Evolutionary conservation across 306 rosid species (phyloP).

Genomic region (Ochetophila trinervis): DNA sequence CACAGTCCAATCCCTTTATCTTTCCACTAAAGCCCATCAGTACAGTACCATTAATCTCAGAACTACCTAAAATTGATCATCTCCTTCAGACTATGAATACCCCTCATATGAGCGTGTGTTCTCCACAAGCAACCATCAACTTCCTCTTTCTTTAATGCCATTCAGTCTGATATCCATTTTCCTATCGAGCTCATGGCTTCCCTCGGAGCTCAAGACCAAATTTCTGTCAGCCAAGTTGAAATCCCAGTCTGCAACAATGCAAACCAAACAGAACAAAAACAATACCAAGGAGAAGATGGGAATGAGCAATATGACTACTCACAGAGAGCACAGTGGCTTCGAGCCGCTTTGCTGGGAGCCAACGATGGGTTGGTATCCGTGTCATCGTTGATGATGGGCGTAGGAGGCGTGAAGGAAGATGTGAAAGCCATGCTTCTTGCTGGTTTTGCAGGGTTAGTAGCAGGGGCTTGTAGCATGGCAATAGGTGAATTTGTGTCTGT

Average conservation of each 20-base stretch:
- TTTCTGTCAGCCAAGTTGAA: constrained; percentile 32
- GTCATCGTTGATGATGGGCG: constrained; percentile 56
- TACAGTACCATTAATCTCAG: neutral
- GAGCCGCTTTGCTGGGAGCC: constrained; percentile 54
- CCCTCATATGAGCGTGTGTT: constrained; percentile 31
- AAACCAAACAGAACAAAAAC: constrained; percentile 22
- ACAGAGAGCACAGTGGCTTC: constrained; percentile 50
- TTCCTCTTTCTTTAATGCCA: neutral
- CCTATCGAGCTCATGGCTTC: constrained; percentile 38
- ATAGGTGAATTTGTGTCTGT: constrained; percentile 59
- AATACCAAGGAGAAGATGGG: constrained; percentile 14
- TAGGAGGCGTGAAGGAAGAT: constrained; percentile 51
- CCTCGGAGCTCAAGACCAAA: constrained; percentile 28
- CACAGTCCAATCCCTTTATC: neutral
- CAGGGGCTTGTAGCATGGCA: constrained; percentile 66
- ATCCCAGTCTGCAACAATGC: constrained; percentile 26
- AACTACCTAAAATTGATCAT: constrained; percentile 13
- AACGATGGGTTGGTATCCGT: constrained; percentile 55
- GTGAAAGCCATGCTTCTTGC: constrained; percentile 46
- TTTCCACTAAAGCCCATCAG: neutral
- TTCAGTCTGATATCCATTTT: neutral
- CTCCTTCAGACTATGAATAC: constrained; percentile 34
- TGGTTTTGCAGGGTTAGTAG: constrained; percentile 52
- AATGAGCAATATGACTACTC: constrained; percentile 34
- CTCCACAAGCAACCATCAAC: constrained; percentile 31